Base-by-base conservation (phyloP, 176 grass and related monocot genomes). In the Phoenix roebelenii region DNA sequence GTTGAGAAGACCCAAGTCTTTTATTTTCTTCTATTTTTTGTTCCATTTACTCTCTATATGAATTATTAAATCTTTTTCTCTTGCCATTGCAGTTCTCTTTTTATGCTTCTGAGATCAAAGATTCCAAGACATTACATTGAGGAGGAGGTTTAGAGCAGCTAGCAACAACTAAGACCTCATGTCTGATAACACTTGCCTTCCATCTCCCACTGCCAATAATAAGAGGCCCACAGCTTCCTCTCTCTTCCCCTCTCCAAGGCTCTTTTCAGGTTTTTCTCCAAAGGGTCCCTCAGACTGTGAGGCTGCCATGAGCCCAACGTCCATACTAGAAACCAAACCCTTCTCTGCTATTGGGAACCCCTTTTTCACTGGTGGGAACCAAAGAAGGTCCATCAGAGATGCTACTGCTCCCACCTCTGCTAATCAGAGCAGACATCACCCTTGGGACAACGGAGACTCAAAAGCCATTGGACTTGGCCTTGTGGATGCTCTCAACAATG, bases 301-400 rank as follows among this genome's bases (percentile, higher is more conserved):
- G 30, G 73, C 76, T 50, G 80, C 52, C 23, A 84, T 95, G 86
- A 95, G 86, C 74, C 90, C 86, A 22, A 87, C 90, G 73, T 95
- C 90, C 73, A 90, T 87, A 20, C 83, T 95, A 4, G 90, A 95
- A 18, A 74, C 77, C 72, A 95, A 84, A 61, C 72, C 69, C 39
- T 78, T 89, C 64, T 77, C 82, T 71, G 86, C 74, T 58, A 67
- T 79, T 39, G 61, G 66, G 1, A 64, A 66, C 69, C 70, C 76
- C 0, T 78, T 87, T 67, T 58, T 91, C 55, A 79, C 86, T 18
- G 76, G 84, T 55, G 18, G 51, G 60, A 58, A 60, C 62, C 77
- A 72, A 50, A 85, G 22, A 59, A 72, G 60, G 64, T 68, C 67
- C 35, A 44, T 44, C 9, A 44, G 10, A 14, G 35, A 44, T 5